Conservation (phyloP, 1,139 yeast genomes). For the Sugiyamaella paludigena region DNA sequence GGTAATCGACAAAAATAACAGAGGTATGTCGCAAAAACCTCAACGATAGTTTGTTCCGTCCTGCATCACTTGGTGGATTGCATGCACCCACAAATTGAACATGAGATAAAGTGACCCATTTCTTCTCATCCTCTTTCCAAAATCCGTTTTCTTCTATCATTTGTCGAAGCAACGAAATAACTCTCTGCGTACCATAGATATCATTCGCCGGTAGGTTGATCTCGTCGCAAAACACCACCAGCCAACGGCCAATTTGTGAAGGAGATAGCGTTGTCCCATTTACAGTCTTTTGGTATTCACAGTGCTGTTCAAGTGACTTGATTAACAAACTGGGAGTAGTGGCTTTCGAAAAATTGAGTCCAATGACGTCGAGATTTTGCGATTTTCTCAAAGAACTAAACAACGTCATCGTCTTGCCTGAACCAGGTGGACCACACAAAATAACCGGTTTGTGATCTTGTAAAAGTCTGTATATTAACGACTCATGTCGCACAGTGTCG, state of each 20-base stretch:
- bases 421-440: conserved; percentile 96
- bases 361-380: conserved; percentile 57
- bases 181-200: conserved; percentile 71
- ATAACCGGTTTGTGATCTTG: conserved; percentile 60
- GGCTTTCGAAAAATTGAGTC: conserved; percentile 82
- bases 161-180: conserved; percentile 74
- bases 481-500: conserved; percentile 72
- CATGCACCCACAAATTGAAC: conserved; percentile 93
- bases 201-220: conserved; percentile 78
- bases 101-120: conserved; percentile 66
- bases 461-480: conserved; percentile 55
- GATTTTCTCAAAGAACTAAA: conserved; percentile 64
- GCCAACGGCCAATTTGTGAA: conserved; percentile 60
- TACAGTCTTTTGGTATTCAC: conserved; percentile 56
- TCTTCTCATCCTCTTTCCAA: conserved; percentile 59
- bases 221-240: conserved; percentile 90
- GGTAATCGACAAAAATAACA: conserved; percentile 76
- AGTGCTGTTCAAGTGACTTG: conserved; percentile 68
- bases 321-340: conserved; percentile 64
- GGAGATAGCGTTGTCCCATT: conserved; percentile 61
- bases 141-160: conserved; percentile 74
- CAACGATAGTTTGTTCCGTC: conserved; percentile 58
- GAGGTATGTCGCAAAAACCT: conserved; percentile 70
- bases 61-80: conserved; percentile 82
- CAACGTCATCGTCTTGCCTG: conserved; percentile 93